A percentile compares a stretch with the other conserved stretches of the same genome.
phyloP scores from a whole-genome alignment of 1,284 basidiomycete species.

The Cystobasidium pallidum region DNA sequence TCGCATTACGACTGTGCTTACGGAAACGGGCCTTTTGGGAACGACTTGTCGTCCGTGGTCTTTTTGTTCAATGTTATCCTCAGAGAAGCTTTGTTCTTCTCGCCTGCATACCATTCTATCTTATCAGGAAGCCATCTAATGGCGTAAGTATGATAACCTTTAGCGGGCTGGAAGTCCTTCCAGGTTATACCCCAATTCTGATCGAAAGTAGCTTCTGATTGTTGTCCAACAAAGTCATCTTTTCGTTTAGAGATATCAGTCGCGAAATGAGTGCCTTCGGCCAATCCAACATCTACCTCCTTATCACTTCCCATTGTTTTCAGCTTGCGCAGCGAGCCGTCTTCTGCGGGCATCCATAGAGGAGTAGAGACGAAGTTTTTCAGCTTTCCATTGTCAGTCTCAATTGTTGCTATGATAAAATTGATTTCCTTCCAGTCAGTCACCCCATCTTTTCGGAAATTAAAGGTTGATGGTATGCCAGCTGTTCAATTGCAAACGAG shows the following conservation, averaged over 20 bases:
- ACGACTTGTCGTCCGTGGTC: not conserved
- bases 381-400: not conserved
- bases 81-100: not conserved
- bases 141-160: not conserved
- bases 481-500: not conserved
- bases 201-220: not conserved
- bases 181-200: constrained; percentile 3
- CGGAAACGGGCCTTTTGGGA: constrained; percentile 2
- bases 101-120: constrained; percentile 9
- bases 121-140: not conserved
- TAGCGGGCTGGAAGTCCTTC: not conserved
- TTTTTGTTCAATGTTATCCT: not conserved
- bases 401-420: not conserved
- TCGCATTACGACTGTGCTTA: not conserved
- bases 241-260: not conserved
- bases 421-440: not conserved
- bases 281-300: not conserved
- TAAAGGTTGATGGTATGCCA: not conserved
- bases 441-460: not conserved
- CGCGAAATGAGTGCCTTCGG: not conserved
- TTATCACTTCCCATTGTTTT: not conserved
- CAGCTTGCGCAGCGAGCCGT: not conserved
- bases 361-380: not conserved
- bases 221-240: not conserved
- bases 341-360: not conserved